Base-by-base conservation (phyloP, 2,329 filamentous ascomycete species). In the Alternaria incomplexa region DNA sequence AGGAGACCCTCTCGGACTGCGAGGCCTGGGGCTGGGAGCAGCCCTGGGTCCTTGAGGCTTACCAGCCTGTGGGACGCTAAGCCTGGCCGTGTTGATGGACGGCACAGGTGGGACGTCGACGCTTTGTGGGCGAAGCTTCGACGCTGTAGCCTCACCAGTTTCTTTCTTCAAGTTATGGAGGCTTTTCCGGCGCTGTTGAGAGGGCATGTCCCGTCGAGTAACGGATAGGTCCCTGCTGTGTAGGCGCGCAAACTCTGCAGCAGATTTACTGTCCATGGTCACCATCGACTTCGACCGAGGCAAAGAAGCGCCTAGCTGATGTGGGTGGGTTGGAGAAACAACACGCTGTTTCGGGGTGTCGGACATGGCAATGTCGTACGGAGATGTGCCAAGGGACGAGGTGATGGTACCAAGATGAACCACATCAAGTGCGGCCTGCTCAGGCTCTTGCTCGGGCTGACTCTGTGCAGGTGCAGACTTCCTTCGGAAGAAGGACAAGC, bases 311-410 rank as follows among this genome's bases (percentile, higher is more conserved):
- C 77, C 75, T 15, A 80, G 65, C 57, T 80, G 79, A 56, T 81
- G 73, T 13, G 79, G 76, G 62, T 80, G 75, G 10, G 73, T 75
- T 15, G 77, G 73, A 9, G 71, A 65, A 8, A 68, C 65, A 8
- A 73, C 61, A 10, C 58, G 57, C 52, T 70, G 68, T 23, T 51
- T 62, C n/a, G 60, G 66, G 11, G 65, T 58, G 6, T 56, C 47
- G 36, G 68, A 56, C 65, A 76, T 79, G 15, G 82, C 80, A 40
- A 80, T 75, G 57, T 84, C 82, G 62, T 83, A 84, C 6, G 82
- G 81, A 11, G 80, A 82, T 20, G 71, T 66, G 22, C 83, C 83
- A 1, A 84, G 74, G 5, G 81, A 74, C 11, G 77, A 70, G 5
- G 80, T 79, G 6, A 82, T 81, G 3, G 79, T 81, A 15, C 77